Percentiles rank a stretch among this genome's conserved stretches.
Evolutionary conservation across 2,329 filamentous ascomycete species (phyloP).

Genomic region (Beauveria medogensis): DNA sequence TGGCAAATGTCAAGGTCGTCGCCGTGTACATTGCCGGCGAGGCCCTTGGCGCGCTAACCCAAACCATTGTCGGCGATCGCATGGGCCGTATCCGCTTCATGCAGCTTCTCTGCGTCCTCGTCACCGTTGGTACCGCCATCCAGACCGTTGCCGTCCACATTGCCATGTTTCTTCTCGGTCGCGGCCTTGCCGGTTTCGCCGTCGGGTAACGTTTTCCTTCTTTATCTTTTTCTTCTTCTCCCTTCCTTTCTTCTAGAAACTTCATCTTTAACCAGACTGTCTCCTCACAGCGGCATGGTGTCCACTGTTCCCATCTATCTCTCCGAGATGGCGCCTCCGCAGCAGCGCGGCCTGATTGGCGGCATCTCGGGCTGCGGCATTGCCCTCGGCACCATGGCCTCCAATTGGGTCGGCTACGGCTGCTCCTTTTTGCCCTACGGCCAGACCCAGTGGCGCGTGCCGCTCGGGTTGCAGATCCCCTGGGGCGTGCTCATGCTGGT

Average conservation of each 20-base stretch:
- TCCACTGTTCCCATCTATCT: conserved; percentile 48
- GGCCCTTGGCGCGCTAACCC: conserved; percentile 43
- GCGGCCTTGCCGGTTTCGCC: conserved; percentile 33
- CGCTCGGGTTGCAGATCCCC: conserved; percentile 46
- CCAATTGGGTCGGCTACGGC: conserved; percentile 50
- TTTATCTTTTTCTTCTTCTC: no score
- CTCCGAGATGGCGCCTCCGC: conserved; percentile 42
- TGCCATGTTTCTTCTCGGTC: conserved; percentile 45
- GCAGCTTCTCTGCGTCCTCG: conserved; percentile 44
- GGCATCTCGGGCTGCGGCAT: conserved; percentile 47
- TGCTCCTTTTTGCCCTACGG: conserved; percentile 44
- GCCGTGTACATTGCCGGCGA: conserved; percentile 54
- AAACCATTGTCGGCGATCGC: conserved; percentile 45
- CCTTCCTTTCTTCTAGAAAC: no score
- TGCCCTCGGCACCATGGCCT: conserved; percentile 46
- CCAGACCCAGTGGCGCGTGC: conserved; percentile 44
- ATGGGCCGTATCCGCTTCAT: conserved; percentile 46
- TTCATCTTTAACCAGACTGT: no score
- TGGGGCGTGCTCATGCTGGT: conserved; percentile 47
- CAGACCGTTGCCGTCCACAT: conserved; percentile 48
- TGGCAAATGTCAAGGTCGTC: conserved; percentile 30
- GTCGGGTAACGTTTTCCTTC: neutral
- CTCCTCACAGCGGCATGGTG: conserved; percentile 32
- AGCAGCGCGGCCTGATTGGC: conserved; percentile 43
- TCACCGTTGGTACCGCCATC: conserved; percentile 45